These are phyloP conservation scores for Naganishia cerealis DNA, from an alignment of 1,284 basidiomycete genomes.

Conservation along the genomic window DNA sequence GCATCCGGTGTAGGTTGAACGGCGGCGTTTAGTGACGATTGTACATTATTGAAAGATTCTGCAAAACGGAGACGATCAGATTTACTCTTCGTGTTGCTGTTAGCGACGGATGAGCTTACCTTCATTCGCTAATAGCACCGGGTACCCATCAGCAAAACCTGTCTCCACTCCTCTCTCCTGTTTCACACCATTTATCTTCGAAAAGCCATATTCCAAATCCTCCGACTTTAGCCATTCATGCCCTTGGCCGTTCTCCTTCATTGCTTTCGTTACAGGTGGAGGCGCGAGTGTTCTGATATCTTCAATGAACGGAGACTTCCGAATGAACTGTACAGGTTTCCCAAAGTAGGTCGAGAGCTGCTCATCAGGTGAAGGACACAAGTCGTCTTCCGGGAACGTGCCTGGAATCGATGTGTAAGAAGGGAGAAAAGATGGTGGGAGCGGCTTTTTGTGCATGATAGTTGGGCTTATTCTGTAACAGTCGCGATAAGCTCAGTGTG, in stretches of 20 bases:
- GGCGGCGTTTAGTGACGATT: conserved; percentile 7
- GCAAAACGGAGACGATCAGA: not conserved
- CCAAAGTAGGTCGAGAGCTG: conserved; percentile 31
- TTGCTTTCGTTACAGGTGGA: conserved; percentile 7
- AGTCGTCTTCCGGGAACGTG: not conserved
- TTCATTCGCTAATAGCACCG: conserved; percentile 31
- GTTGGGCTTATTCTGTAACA: conserved; percentile 6
- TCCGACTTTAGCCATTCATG: conserved; percentile 1
- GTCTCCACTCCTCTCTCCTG: conserved; percentile 16
- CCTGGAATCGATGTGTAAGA: conserved; percentile 1
- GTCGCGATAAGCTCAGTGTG: not conserved
- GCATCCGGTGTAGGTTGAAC: not conserved
- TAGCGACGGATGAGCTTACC: conserved; percentile 3
- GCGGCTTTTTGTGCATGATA: conserved; percentile 30
- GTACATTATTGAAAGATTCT: conserved; percentile 13
- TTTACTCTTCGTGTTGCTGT: not conserved
- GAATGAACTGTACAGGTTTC: conserved; percentile 21
- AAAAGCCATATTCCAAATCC: conserved; percentile 23
- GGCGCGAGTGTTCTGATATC: conserved; percentile 4
- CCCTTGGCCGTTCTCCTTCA: not conserved
- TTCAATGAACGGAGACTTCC: conserved; percentile 21
- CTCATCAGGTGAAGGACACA: conserved; percentile 12
- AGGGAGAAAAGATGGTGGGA: conserved; percentile 17
- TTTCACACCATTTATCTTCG: not conserved
- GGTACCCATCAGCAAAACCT: conserved; percentile 33